phyloP scores from a whole-genome alignment of 306 rosid species.

The Dicorynia guianensis region DNA sequence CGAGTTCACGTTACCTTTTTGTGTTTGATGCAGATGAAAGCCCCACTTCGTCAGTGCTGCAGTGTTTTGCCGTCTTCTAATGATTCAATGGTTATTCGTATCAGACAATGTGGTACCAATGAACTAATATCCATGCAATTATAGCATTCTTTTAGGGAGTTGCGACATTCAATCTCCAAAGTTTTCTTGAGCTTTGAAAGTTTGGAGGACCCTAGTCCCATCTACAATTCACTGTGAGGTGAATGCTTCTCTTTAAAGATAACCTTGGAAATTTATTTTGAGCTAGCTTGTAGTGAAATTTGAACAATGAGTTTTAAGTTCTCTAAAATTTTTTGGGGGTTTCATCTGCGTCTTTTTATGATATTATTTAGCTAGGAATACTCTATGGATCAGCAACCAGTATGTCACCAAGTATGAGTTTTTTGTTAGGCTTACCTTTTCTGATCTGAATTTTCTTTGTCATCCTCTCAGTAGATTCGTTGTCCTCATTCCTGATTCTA shows the following conservation, averaged over 20 bases:
- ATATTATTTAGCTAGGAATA: neutral
- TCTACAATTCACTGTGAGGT: constrained; percentile 28
- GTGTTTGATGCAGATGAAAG: constrained; percentile 66
- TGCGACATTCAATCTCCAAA: constrained; percentile 3
- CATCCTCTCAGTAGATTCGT: constrained; percentile 18
- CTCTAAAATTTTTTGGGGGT: neutral
- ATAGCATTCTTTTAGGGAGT: constrained; percentile 51
- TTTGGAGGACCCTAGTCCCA: constrained; percentile 23
- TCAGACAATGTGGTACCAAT: constrained; percentile 56
- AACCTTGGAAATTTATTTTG: constrained; percentile 23
- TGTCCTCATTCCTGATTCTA: constrained; percentile 1
- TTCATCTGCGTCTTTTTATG: neutral
- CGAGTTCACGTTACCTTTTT: constrained; percentile 30
- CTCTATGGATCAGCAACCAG: neutral
- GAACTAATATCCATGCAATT: constrained; percentile 71
- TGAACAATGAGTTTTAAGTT: constrained; percentile 6
- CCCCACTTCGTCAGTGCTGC: constrained; percentile 87
- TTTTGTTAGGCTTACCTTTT: constrained; percentile 9
- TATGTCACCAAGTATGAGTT: neutral
- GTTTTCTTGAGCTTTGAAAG: constrained; percentile 30
- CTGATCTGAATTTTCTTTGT: constrained; percentile 23
- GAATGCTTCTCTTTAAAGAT: constrained; percentile 27
- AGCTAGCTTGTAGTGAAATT: neutral
- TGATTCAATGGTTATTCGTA: constrained; percentile 55
- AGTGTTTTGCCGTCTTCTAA: constrained; percentile 50